Evolutionary conservation across 2,329 filamentous ascomycete genomes (phyloP).

Genomic region (Leptographium procerum): DNA sequence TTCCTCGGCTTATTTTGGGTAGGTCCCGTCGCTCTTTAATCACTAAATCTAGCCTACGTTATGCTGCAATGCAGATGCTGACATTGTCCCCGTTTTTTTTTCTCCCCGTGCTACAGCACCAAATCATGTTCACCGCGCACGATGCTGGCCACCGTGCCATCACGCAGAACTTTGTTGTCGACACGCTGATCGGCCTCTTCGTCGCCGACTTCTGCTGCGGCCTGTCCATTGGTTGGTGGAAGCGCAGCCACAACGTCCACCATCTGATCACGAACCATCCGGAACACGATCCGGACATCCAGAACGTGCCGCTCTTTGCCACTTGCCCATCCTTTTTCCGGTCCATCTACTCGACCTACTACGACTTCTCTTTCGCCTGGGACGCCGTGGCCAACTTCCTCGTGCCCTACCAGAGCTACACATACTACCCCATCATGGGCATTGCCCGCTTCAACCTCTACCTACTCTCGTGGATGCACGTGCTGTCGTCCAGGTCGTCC

Average conservation of each 20-base stretch:
- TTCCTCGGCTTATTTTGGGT: conserved; percentile 54
- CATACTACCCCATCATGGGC: conserved; percentile 57
- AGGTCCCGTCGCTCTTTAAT: conserved; percentile 10
- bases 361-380: conserved; percentile 53
- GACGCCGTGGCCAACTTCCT: conserved; percentile 48
- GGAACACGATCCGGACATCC: conserved; percentile 47
- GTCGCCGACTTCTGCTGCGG: conserved; percentile 55
- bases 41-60: too few species aligned
- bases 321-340: conserved; percentile 55
- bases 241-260: conserved; percentile 57
- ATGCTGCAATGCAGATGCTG: not conserved
- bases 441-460: conserved; percentile 66
- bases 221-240: conserved; percentile 58
- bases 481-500: conserved; percentile 43
- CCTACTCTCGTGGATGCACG: conserved; percentile 53
- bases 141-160: conserved; percentile 55
- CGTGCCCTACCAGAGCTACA: conserved; percentile 50
- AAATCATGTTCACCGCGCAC: conserved; percentile 58
- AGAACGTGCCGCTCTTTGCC: conserved; percentile 60
- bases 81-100: conserved; percentile 20
- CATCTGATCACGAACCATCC: conserved; percentile 55
- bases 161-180: conserved; percentile 44
- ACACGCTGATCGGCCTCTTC: conserved; percentile 51
- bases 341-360: conserved; percentile 52
- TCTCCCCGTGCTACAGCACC: conserved; percentile 49